Percentiles rank a stretch among this genome's conserved stretches.
phyloP scores from a whole-genome alignment of 352 stramenopile genomes.

The Globisporangium okanoganense region DNA sequence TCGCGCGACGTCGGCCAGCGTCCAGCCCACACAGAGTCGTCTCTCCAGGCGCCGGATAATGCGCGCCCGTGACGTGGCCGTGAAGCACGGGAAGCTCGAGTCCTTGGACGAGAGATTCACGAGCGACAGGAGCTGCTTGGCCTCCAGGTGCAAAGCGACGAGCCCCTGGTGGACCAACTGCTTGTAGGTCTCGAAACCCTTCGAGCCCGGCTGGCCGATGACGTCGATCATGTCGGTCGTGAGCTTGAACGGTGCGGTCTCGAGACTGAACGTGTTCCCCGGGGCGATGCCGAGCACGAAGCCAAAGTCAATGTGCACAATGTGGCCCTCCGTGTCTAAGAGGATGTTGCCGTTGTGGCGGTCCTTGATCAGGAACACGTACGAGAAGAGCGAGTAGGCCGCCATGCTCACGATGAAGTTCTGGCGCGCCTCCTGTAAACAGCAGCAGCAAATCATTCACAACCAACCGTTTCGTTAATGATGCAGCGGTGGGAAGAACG shows the following conservation, averaged over 20 bases:
- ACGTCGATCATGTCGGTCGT: slow-evolving; percentile 97
- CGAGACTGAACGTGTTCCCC: slow-evolving; percentile 95
- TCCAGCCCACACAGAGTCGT: slow-evolving; percentile 54
- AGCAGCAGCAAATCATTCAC: not conserved
- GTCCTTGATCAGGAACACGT: slow-evolving; percentile 97
- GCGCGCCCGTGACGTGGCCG: slow-evolving; percentile 27
- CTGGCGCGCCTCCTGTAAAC: slow-evolving; percentile 79
- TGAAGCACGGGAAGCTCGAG: slow-evolving; percentile 94
- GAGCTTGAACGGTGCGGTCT: slow-evolving; percentile 98
- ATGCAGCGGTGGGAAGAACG: not conserved
- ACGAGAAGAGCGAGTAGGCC: slow-evolving; percentile 95
- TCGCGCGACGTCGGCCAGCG: slow-evolving; percentile 46
- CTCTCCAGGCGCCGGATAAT: slow-evolving; percentile 50
- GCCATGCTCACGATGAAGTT: slow-evolving; percentile 96
- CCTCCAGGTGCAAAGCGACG: slow-evolving; percentile 91
- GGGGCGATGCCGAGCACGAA: slow-evolving; percentile 98
- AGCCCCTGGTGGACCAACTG: slow-evolving; percentile 92
- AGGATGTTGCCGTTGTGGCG: slow-evolving; percentile 99
- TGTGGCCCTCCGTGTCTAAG: slow-evolving; percentile 91
- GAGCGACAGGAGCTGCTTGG: slow-evolving; percentile 89
- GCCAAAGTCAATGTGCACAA: slow-evolving; percentile 99
- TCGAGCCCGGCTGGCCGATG: slow-evolving; percentile 75
- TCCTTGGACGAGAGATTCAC: slow-evolving; percentile 89
- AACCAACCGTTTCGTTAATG: not conserved
- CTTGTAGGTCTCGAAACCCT: slow-evolving; percentile 90